phyloP scores from a whole-genome alignment of 352 stramenopile genomes.

The Phytophthora sp. region DNA sequence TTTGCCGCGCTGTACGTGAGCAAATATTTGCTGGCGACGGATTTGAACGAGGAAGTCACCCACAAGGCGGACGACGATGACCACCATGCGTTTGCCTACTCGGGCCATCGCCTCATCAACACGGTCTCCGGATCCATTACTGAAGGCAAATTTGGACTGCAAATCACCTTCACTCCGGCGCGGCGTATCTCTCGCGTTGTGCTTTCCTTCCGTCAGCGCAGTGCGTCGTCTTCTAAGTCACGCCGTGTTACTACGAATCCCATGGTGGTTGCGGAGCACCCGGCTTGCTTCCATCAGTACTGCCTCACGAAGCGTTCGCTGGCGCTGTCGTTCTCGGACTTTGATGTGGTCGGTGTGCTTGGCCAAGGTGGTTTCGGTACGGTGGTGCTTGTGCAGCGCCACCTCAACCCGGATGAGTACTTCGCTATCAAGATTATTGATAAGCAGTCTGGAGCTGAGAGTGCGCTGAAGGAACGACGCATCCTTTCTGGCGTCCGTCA shows the following conservation, averaged over 20 bases:
- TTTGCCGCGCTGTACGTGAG: conserved; percentile 81
- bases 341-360: conserved; percentile 85
- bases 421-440: conserved; percentile 91
- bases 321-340: conserved; percentile 84
- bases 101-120: conserved; percentile 68
- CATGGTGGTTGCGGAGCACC: conserved; percentile 78
- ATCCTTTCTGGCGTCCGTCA: conserved; percentile 82
- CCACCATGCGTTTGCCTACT: conserved; percentile 70
- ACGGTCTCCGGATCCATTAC: conserved; percentile 82
- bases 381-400: conserved; percentile 81
- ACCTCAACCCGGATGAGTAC: conserved; percentile 78
- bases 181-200: conserved; percentile 84
- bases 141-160: conserved; percentile 72
- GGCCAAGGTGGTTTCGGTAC: conserved; percentile 82
- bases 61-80: conserved; percentile 78
- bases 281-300: conserved; percentile 84
- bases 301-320: conserved; percentile 84
- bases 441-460: conserved; percentile 81
- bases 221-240: conserved; percentile 41
- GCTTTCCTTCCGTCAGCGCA: conserved; percentile 81
- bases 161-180: conserved; percentile 85
- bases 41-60: conserved; percentile 52
- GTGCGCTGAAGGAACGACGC: conserved; percentile 73
- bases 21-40: conserved; percentile 75
- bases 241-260: conserved; percentile 74